These are phyloP conservation scores for Cyclostephanos invisitatus DNA, from an alignment of 108 stramenopile genomes.

Conservation along the genomic window DNA sequence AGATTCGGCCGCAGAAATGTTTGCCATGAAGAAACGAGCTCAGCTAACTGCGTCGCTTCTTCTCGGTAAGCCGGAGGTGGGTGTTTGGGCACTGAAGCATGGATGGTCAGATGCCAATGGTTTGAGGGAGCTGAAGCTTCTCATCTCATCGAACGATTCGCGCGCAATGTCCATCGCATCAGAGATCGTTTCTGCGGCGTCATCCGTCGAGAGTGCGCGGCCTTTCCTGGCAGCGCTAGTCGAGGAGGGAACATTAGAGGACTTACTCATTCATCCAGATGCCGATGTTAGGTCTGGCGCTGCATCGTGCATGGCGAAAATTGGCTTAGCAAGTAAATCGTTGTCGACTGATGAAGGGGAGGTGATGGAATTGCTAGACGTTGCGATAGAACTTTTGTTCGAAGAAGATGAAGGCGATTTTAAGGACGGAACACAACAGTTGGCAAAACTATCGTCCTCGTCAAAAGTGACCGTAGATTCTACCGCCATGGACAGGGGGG, in stretches of 20 bases:
- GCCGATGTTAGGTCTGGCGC: constrained; percentile 80
- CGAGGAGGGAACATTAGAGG: constrained; percentile 56
- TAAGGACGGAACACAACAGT: constrained; percentile 9
- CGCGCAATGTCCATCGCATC: constrained; percentile 82
- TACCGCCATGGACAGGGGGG: constrained; percentile 84
- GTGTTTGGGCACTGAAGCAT: constrained; percentile 73
- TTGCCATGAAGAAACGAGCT: constrained; percentile 62
- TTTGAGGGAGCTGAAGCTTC: constrained; percentile 40
- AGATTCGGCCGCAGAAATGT: constrained; percentile 37
- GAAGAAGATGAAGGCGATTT: constrained; percentile 49
- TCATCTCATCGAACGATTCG: constrained; percentile 63
- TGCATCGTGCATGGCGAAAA: constrained; percentile 83
- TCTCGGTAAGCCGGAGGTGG: constrained; percentile 62
- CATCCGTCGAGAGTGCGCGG: constrained; percentile 69
- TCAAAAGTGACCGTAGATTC: constrained; percentile 27
- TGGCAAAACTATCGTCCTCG: constrained; percentile 3
- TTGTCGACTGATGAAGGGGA: constrained; percentile 69
- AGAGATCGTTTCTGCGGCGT: constrained; percentile 74
- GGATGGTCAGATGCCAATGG: constrained; percentile 60
- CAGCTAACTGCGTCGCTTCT: constrained; percentile 68
- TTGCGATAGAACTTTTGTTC: constrained; percentile 76
- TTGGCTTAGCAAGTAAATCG: constrained; percentile 73
- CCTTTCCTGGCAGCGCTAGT: constrained; percentile 59
- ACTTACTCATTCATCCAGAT: constrained; percentile 59
- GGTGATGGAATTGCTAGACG: constrained; percentile 70